Evolutionary conservation across 1,284 basidiomycete genomes (phyloP).

Genomic region (Ceratobasidium sp.): DNA sequence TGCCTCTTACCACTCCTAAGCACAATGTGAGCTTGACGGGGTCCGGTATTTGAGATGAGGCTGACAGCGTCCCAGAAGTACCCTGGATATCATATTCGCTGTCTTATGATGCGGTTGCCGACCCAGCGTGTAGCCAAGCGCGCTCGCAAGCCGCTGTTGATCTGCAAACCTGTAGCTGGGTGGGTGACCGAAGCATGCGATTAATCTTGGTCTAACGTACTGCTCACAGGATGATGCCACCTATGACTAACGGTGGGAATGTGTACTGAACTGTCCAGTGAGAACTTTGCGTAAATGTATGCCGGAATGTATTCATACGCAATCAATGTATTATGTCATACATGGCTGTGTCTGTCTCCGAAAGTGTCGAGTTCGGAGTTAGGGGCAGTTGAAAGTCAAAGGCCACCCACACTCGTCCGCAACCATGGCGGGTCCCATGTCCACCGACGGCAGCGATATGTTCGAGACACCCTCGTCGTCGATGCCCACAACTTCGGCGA

Average conservation of each 20-base stretch:
- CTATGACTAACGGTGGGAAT: neutral
- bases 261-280: neutral
- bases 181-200: neutral
- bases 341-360: neutral
- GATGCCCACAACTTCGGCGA: neutral
- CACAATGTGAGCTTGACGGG: neutral
- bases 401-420: neutral
- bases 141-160: neutral
- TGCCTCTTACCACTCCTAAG: no score
- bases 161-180: neutral
- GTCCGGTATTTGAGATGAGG: neutral
- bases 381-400: constrained; percentile 11
- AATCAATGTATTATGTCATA: neutral
- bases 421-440: constrained; percentile 13
- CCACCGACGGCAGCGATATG: constrained; percentile 20
- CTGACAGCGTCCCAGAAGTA: neutral
- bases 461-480: constrained; percentile 35
- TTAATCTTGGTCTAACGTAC: neutral
- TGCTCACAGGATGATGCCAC: neutral
- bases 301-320: no score
- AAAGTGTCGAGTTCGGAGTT: constrained; percentile 22
- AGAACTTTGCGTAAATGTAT: no score
- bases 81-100: neutral
- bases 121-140: neutral
- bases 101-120: neutral